A percentile compares a stretch with the other conserved stretches of the same genome.
Evolutionary conservation across 768 basidiomycete genomes (phyloP).

Genomic region (Termitomyces sp.): DNA sequence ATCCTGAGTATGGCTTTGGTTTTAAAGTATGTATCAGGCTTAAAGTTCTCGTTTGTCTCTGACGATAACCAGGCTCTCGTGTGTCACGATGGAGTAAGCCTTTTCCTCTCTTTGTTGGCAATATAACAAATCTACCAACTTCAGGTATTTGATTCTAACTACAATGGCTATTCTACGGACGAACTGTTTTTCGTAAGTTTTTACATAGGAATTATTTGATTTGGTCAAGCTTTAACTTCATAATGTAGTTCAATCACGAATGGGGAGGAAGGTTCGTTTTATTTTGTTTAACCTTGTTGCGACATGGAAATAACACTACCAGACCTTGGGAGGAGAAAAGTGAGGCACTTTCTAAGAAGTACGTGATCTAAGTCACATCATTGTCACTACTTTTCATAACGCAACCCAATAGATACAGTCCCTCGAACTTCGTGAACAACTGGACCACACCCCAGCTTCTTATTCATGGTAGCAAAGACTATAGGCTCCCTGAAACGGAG

Average conservation of each 20-base stretch:
- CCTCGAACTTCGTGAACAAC: constrained; percentile 72
- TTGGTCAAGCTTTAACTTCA: background rate
- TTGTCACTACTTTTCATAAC: background rate
- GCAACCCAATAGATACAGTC: constrained; percentile 51
- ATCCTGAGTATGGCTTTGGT: constrained; percentile 79
- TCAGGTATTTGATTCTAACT: constrained; percentile 69
- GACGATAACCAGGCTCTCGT: constrained; percentile 51
- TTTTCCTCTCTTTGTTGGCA: background rate
- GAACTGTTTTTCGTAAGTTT: constrained; percentile 80
- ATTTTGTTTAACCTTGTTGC: background rate
- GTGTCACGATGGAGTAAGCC: constrained; percentile 80
- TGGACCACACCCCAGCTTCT: constrained; percentile 85
- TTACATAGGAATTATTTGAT: background rate
- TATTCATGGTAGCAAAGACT: constrained; percentile 88
- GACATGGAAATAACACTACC: background rate
- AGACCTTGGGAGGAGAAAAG: constrained; percentile 66
- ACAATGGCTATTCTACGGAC: constrained; percentile 86
- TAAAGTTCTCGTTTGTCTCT: background rate
- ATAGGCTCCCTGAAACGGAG: constrained; percentile 80
- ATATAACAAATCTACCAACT: background rate
- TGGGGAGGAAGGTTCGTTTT: constrained; percentile 57
- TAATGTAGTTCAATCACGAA: constrained; percentile 71
- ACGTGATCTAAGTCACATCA: constrained; percentile 12
- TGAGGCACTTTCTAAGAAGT: constrained; percentile 53
- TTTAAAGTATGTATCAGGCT: constrained; percentile 55